Percentiles rank a stretch among this genome's conserved stretches.
phyloP scores from a whole-genome alignment of 805 yeast species.

The Spathaspora arborariae region DNA sequence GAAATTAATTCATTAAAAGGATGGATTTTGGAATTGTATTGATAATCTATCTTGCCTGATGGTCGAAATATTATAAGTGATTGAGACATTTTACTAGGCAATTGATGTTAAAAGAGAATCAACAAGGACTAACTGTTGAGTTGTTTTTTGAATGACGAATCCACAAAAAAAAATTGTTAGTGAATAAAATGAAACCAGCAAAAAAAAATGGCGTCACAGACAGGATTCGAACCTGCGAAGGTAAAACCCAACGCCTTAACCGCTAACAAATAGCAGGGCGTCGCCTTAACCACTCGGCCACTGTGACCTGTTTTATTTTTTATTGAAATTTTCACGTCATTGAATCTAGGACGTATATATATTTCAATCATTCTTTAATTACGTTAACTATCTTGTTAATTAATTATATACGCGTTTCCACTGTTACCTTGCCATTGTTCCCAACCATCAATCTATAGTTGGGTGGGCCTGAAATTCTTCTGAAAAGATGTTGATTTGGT shows the following conservation, averaged over 20 bases:
- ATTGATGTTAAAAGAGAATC: not conserved
- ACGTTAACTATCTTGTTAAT: too few relatives aligned
- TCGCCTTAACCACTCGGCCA: slow-evolving; percentile 95
- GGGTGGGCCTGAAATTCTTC: too few relatives aligned
- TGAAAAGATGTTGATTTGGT: too few relatives aligned
- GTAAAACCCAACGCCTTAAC: slow-evolving; percentile 45
- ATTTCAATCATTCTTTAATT: too few relatives aligned
- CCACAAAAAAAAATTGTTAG: not conserved
- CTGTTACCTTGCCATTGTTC: too few relatives aligned
- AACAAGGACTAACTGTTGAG: not conserved
- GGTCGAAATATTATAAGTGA: slow-evolving; percentile 33
- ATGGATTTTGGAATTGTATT: slow-evolving; percentile 28
- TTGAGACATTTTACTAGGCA: slow-evolving; percentile 29
- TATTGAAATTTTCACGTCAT: too few relatives aligned
- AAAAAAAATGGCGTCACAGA: slow-evolving; percentile 82
- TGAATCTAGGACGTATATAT: too few relatives aligned
- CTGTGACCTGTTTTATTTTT: slow-evolving; percentile 35
- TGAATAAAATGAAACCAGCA: not conserved
- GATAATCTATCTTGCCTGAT: slow-evolving; percentile 36
- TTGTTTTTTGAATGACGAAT: not conserved
- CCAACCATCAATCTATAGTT: too few relatives aligned
- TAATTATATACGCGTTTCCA: too few relatives aligned
- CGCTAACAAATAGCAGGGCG: slow-evolving; percentile 67
- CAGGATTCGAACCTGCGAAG: slow-evolving; percentile 99
- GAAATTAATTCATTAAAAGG: slow-evolving; percentile 39